Conservation (phyloP, 345 rosid genomes). For the Citrus hindsii region DNA sequence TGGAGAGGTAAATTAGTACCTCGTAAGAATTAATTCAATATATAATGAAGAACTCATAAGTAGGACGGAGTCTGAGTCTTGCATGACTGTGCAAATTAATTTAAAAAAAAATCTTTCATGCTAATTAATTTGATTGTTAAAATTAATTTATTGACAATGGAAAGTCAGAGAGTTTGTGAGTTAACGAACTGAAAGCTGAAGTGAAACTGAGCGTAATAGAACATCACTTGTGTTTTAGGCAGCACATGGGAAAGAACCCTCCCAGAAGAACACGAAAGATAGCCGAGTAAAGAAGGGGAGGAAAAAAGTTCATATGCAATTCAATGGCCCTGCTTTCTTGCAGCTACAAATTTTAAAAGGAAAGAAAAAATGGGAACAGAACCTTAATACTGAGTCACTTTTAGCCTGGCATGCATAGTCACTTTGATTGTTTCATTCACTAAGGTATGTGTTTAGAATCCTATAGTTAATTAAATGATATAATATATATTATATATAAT, state of each 20-base stretch:
- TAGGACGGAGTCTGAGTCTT: too few species aligned
- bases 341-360: too few species aligned
- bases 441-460: neutral
- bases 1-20: too few species aligned
- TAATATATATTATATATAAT: neutral
- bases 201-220: neutral
- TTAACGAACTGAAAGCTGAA: neutral
- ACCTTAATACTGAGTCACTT: neutral
- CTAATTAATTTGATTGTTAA: too few species aligned
- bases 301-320: neutral
- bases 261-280: neutral
- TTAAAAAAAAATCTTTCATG: too few species aligned
- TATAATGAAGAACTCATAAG: too few species aligned
- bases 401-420: constrained; percentile 19
- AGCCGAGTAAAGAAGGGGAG: neutral
- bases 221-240: neutral
- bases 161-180: neutral
- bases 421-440: neutral
- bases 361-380: neutral
- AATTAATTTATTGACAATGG: neutral
- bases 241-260: constrained; percentile 4
- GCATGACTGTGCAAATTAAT: too few species aligned
- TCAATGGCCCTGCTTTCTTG: constrained; percentile 9
- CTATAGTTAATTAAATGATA: neutral
- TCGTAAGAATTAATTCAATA: too few species aligned